phyloP scores from a whole-genome alignment of 176 grass and related monocot genomes.

The Aegilops longissima region DNA sequence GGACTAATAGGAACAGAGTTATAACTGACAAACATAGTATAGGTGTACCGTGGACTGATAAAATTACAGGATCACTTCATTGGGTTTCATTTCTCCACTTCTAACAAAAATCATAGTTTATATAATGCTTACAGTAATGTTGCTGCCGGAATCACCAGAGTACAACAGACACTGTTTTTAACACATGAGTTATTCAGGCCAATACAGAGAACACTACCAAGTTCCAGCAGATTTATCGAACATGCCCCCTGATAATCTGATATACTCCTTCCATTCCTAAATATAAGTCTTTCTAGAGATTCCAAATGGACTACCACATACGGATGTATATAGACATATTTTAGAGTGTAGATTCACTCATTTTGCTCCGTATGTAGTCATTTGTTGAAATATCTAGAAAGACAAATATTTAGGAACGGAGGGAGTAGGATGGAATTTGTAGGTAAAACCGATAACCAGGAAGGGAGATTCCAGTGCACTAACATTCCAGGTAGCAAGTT shows the following conservation, averaged over 20 bases:
- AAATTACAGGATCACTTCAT: neutral
- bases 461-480: neutral
- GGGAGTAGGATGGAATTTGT: neutral
- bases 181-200: neutral
- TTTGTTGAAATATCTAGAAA: too few relatives aligned
- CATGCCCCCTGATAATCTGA: neutral
- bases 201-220: neutral
- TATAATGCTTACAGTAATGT: neutral
- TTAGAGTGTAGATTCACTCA: too few relatives aligned
- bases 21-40: neutral
- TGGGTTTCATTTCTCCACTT: neutral
- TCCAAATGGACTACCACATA: too few relatives aligned
- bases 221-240: neutral
- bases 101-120: neutral
- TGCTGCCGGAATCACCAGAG: neutral
- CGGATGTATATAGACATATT: too few relatives aligned
- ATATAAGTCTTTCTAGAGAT: too few relatives aligned
- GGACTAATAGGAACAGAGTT: neutral
- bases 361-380: too few relatives aligned
- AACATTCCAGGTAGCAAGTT: neutral
- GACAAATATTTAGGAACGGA: too few relatives aligned
- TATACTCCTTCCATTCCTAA: neutral
- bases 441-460: too few relatives aligned
- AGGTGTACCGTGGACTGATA: neutral
- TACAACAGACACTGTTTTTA: neutral